Evolutionary conservation across 352 stramenopile species (phyloP).

Genomic region (Pythium diclinum): DNA sequence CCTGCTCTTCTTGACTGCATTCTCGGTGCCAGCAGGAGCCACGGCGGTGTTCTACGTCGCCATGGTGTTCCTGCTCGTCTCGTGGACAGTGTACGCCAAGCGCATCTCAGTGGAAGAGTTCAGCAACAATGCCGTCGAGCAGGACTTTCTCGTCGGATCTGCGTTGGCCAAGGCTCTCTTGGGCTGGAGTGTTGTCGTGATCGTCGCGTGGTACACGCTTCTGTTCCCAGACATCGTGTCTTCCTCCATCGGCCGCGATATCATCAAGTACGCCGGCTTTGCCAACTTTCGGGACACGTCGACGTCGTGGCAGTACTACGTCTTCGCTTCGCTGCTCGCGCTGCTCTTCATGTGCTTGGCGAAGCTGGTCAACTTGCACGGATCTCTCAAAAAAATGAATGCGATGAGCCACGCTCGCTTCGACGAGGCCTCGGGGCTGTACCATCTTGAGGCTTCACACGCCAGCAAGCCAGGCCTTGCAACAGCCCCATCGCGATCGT

Average conservation of each 20-base stretch:
- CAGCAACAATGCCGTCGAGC: conserved; percentile 10
- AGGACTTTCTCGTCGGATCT: conserved; percentile 46
- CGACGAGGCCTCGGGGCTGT: not conserved
- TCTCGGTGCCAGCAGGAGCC: conserved; percentile 54
- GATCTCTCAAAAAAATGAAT: conserved; percentile 11
- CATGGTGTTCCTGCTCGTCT: conserved; percentile 50
- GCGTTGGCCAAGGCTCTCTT: conserved; percentile 43
- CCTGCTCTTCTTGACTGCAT: conserved; percentile 58
- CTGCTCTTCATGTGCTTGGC: conserved; percentile 58
- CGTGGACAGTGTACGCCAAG: conserved; percentile 65
- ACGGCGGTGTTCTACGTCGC: conserved; percentile 61
- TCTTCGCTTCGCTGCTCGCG: conserved; percentile 55
- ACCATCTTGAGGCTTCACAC: conserved; percentile 3
- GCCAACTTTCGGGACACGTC: conserved; percentile 42
- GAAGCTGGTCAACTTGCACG: conserved; percentile 73
- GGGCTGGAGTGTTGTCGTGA: conserved; percentile 40
- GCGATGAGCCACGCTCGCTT: not conserved
- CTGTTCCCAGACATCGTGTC: conserved; percentile 41
- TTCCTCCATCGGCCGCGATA: conserved; percentile 29
- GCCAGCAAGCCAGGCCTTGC: not conserved
- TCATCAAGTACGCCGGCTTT: conserved; percentile 61
- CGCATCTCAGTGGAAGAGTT: conserved; percentile 62
- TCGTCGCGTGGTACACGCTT: conserved; percentile 56
- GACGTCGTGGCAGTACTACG: conserved; percentile 62
- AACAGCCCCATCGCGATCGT: not conserved